Conservation (phyloP, 2,329 filamentous ascomycete species). For the Cryoendolithus antarcticus region DNA sequence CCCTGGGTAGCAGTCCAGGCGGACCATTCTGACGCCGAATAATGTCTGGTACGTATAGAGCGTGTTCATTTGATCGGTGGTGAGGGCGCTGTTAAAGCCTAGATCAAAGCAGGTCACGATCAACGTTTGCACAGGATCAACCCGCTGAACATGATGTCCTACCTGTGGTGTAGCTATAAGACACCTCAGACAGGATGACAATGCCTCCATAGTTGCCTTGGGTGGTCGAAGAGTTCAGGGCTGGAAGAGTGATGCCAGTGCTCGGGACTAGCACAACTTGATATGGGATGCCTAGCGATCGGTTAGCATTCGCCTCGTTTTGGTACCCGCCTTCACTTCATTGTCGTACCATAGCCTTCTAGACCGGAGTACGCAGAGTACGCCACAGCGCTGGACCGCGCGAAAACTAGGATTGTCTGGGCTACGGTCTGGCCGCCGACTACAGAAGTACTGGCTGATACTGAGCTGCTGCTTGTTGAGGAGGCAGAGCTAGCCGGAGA, state of each 20-base stretch:
- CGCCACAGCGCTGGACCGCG: conserved; percentile 33
- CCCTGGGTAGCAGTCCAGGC: conserved; percentile 45
- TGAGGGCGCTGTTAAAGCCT: conserved; percentile 42
- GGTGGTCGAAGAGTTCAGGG: conserved; percentile 36
- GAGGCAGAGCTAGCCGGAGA: no score
- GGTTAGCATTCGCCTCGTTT: no score
- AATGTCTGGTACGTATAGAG: conserved; percentile 45
- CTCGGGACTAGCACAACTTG: conserved; percentile 44
- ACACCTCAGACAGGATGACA: conserved; percentile 41
- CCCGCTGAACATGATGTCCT: no score
- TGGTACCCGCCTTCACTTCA: no score
- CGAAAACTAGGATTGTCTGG: conserved; percentile 3
- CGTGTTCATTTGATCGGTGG: conserved; percentile 42
- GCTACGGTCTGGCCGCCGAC: neutral
- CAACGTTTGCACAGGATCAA: no score
- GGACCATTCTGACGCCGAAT: conserved; percentile 50
- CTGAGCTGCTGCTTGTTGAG: no score
- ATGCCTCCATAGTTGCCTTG: conserved; percentile 48
- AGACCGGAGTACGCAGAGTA: conserved; percentile 41
- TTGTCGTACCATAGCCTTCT: conserved; percentile 48
- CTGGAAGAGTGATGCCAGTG: conserved; percentile 39
- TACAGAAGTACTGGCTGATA: no score
- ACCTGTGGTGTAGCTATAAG: conserved; percentile 37
- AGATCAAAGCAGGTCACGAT: no score
- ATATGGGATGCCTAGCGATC: conserved; percentile 50